Conservation (phyloP, 1,284 basidiomycete species). For the Pseudozyma pruni region DNA sequence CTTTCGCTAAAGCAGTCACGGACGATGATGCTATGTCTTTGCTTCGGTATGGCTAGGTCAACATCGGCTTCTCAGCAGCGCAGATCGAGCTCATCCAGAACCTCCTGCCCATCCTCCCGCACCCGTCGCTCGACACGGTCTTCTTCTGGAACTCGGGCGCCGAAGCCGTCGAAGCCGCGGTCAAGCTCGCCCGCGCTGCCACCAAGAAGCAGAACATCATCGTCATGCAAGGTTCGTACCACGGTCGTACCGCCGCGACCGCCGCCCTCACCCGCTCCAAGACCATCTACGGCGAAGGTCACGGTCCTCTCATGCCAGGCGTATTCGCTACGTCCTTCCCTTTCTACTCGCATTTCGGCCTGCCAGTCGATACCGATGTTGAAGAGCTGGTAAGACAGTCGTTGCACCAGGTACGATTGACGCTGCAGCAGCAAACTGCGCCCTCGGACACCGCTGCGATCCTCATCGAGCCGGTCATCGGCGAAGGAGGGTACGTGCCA, state of each 20-base stretch:
- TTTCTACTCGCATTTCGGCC: constrained; percentile 88
- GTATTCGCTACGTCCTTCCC: constrained; percentile 86
- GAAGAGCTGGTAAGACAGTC: constrained; percentile 77
- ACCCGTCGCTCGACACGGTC: constrained; percentile 88
- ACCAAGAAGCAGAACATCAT: constrained; percentile 89
- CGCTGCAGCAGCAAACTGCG: constrained; percentile 84
- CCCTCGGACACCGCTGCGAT: constrained; percentile 90
- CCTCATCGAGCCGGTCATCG: constrained; percentile 89
- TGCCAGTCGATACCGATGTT: constrained; percentile 75
- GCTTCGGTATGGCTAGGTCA: constrained; percentile 42
- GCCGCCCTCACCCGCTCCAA: constrained; percentile 90
- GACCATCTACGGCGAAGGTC: constrained; percentile 84
- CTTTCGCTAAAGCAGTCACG: background rate
- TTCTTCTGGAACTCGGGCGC: constrained; percentile 86
- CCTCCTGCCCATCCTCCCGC: constrained; percentile 74
- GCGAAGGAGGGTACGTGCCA: constrained; percentile 91
- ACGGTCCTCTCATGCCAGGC: constrained; percentile 85
- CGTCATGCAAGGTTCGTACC: constrained; percentile 76
- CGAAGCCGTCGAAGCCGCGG: constrained; percentile 79
- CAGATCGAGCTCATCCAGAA: constrained; percentile 58
- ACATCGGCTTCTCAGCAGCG: constrained; percentile 58
- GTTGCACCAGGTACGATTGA: constrained; percentile 83
- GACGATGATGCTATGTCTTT: background rate
- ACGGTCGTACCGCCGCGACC: constrained; percentile 73
- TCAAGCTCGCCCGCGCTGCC: constrained; percentile 79